Evolutionary conservation across 768 basidiomycete genomes (phyloP).

Genomic region (Astraeus odoratus): DNA sequence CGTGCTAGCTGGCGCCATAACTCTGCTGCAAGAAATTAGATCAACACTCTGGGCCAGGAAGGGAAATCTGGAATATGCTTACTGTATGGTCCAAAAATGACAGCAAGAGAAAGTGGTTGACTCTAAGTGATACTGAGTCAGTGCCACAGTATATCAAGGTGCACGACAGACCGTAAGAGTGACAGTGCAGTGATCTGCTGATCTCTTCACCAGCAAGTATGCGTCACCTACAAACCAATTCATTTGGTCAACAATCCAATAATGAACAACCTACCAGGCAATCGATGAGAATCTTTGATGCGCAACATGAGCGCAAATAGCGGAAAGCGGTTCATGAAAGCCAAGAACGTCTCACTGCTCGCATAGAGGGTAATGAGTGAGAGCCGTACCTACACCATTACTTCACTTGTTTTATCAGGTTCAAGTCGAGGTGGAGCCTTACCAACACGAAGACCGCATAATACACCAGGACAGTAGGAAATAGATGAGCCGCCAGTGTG

Average conservation of each 20-base stretch:
- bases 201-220: constrained; percentile 23
- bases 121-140: constrained; percentile 32
- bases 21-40: constrained; percentile 29
- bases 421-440: background rate
- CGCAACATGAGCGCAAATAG: constrained; percentile 83
- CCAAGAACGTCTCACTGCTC: constrained; percentile 54
- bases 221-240: constrained; percentile 17
- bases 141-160: background rate
- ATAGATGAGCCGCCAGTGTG: constrained; percentile 71
- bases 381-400: constrained; percentile 39
- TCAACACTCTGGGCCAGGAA: background rate
- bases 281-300: constrained; percentile 72
- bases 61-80: constrained; percentile 2
- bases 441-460: constrained; percentile 75
- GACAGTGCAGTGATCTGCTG: constrained; percentile 14
- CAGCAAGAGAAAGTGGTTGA: constrained; percentile 42
- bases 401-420: background rate
- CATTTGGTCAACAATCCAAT: background rate
- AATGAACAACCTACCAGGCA: constrained; percentile 60
- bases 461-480: constrained; percentile 83
- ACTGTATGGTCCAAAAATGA: constrained; percentile 57
- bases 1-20: constrained; percentile 43
- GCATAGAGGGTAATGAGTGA: constrained; percentile 54
- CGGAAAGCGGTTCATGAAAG: constrained; percentile 89
- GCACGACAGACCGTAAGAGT: constrained; percentile 16